phyloP scores from a whole-genome alignment of 2,329 filamentous ascomycete species.

The Paracoccidioides lutzii region DNA sequence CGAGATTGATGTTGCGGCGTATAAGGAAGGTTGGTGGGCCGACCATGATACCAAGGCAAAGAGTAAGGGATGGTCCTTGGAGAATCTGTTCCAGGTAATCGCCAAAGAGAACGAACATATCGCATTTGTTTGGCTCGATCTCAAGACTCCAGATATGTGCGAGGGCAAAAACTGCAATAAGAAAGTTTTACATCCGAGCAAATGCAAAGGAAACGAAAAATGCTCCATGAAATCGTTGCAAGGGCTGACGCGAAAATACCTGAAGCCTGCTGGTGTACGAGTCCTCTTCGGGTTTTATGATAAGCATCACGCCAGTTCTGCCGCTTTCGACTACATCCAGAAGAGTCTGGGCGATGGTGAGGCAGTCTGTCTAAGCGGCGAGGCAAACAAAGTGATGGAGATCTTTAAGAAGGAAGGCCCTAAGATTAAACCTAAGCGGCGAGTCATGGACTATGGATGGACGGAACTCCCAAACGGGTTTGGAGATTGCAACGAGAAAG shows the following conservation, averaged over 20 bases:
- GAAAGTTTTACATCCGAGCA: neutral
- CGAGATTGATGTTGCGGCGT: conserved; percentile 13
- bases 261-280: conserved; percentile 8
- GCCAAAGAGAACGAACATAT: conserved; percentile 9
- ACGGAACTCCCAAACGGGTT: conserved; percentile 6
- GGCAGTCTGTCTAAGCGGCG: conserved; percentile 8
- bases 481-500: conserved; percentile 8
- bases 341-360: conserved; percentile 5
- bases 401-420: neutral
- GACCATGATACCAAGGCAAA: conserved; percentile 9
- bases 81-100: conserved; percentile 9
- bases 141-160: conserved; percentile 14
- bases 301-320: neutral
- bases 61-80: conserved; percentile 3
- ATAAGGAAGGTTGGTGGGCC: conserved; percentile 11
- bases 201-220: neutral
- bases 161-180: neutral
- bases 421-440: neutral
- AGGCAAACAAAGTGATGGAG: neutral
- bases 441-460: conserved; percentile 8
- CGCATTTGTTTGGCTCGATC: conserved; percentile 14
- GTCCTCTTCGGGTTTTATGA: conserved; percentile 12
- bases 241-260: conserved; percentile 9
- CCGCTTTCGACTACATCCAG: conserved; percentile 7
- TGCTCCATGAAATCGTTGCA: conserved; percentile 11